Evolutionary conservation across 2,329 filamentous ascomycete species (phyloP), one percentile per base, ranked within the genome.

Genomic region (Neoarthrinium moseri): DNA sequence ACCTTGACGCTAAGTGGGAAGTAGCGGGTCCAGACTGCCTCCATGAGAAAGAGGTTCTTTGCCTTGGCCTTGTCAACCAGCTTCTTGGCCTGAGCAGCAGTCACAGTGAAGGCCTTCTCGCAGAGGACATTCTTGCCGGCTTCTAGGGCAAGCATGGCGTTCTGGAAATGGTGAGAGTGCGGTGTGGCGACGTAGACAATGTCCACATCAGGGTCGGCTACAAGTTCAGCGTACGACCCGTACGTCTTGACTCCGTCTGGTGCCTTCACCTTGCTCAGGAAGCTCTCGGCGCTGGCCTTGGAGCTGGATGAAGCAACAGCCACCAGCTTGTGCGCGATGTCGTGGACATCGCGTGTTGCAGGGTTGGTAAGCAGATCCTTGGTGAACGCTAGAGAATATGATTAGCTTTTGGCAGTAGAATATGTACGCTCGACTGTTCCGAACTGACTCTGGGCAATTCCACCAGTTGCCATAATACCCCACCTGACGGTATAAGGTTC

Each of bases 81-180:
- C 63, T 83, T 83, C 66, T 80, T 81, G 20, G 87, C 74, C 69
- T 96, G 91, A 8, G 81, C 74, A 3, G 87, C 89, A 52, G 86
- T 95, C 51, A 92, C 87, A 1, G 90, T 95, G 58, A 96, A 85
- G 0, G 91, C 82, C 75, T 96, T 96, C 68, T 96, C 91, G 66
- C 90, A 95, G 26, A 96, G 79, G 23, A 96, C 89, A 58, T 92
- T 79, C 75, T 95, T 96, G 59, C 89, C 87, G 6, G 87, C 87
- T 54, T 89, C 80, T 30, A 96, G 75, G 34, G 84, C 87, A n/a
- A 95, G 78, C 81, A 91, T 89, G 52, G 83, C 80, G 69, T 96
- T 92, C 66, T 95, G 89, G 72, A 91, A 95, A 72, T 96, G 91
- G 66, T 95, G 91, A 57, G 87, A 91, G 71, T 95, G 91, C 13